These are phyloP conservation scores for Lentinula raphanica DNA, from an alignment of 768 basidiomycete species.

Conservation along the genomic window DNA sequence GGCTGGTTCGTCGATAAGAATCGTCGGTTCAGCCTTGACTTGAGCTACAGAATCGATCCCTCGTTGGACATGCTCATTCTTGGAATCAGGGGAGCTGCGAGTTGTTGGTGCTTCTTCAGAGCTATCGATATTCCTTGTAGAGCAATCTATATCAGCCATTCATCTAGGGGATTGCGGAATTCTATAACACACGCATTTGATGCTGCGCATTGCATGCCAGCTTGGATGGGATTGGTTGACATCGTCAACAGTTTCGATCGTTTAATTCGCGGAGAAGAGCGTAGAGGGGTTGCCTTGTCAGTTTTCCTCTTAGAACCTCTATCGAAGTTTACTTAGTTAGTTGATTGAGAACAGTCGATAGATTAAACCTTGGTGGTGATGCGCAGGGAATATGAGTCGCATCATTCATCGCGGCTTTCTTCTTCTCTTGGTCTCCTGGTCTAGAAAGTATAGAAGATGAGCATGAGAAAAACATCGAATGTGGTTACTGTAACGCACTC, in stretches of 20 bases:
- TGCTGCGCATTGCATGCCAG: neutral
- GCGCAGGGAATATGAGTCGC: neutral
- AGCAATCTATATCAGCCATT: neutral
- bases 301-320: neutral
- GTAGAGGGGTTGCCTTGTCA: neutral
- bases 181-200: neutral
- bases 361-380: neutral
- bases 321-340: neutral
- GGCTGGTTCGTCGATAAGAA: neutral
- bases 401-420: neutral
- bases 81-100: neutral
- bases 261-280: conserved; percentile 4
- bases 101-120: neutral
- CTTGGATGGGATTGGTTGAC: neutral
- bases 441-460: neutral
- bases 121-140: neutral
- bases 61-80: neutral
- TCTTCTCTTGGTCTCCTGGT: neutral
- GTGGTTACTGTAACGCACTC: neutral
- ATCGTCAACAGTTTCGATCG: neutral
- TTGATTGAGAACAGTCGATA: neutral
- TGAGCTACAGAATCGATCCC: neutral
- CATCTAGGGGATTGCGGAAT: neutral
- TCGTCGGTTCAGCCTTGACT: neutral
- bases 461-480: too few relatives aligned